phyloP scores from a whole-genome alignment of 768 basidiomycete genomes.

The Tulasnella sp. region DNA sequence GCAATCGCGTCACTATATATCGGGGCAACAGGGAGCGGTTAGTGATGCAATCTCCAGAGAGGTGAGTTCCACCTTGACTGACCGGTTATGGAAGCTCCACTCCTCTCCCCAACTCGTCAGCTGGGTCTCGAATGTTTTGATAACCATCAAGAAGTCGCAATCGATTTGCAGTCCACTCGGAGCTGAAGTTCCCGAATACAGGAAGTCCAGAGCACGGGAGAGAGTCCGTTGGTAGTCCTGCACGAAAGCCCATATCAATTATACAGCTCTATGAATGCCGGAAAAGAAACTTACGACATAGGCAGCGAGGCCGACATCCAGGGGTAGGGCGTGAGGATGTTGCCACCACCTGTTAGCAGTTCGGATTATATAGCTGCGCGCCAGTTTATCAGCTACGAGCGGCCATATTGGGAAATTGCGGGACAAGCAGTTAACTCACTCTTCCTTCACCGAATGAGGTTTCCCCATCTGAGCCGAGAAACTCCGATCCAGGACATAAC shows the following conservation, averaged over 20 bases:
- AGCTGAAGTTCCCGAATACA: slow-evolving; percentile 81
- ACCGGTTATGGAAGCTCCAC: slow-evolving; percentile 42
- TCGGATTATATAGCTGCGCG: slow-evolving; percentile 77
- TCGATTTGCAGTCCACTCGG: slow-evolving; percentile 81
- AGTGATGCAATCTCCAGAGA: neutral
- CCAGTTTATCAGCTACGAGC: neutral
- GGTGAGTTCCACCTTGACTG: neutral
- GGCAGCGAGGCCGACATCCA: slow-evolving; percentile 71
- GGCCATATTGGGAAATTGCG: neutral
- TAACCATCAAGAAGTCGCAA: slow-evolving; percentile 81
- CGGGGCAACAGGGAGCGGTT: neutral
- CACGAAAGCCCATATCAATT: slow-evolving; percentile 12
- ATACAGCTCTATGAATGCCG: neutral
- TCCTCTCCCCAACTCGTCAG: slow-evolving; percentile 65
- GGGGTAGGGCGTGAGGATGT: slow-evolving; percentile 61
- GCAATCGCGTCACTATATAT: neutral
- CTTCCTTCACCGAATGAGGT: slow-evolving; percentile 89
- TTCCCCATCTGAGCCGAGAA: slow-evolving; percentile 97
- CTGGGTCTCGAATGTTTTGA: slow-evolving; percentile 84
- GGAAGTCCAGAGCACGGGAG: slow-evolving; percentile 83
- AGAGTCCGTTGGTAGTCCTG: slow-evolving; percentile 89
- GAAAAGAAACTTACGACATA: slow-evolving; percentile 64
- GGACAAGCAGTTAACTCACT: slow-evolving; percentile 57
- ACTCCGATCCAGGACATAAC: slow-evolving; percentile 84
- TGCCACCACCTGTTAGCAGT: slow-evolving; percentile 76